Evolutionary conservation across 2,329 filamentous ascomycete genomes (phyloP).

Genomic region (Fusarium sp.): DNA sequence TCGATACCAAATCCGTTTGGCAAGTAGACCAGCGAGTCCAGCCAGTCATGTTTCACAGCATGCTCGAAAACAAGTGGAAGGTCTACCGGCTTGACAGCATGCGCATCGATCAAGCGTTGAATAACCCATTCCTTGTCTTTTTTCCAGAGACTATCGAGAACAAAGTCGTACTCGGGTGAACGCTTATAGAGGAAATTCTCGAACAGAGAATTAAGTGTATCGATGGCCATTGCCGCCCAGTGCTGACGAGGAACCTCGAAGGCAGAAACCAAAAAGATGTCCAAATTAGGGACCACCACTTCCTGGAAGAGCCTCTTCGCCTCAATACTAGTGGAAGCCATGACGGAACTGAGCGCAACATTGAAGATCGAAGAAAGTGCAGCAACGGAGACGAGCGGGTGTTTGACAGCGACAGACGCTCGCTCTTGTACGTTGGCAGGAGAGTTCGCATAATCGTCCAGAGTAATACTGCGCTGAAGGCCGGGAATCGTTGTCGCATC

Average conservation of each 20-base stretch:
- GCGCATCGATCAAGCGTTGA: slow-evolving; percentile 83
- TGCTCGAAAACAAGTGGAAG: slow-evolving; percentile 68
- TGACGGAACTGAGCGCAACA: slow-evolving; percentile 72
- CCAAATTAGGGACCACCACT: slow-evolving; percentile 79
- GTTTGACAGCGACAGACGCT: slow-evolving; percentile 77
- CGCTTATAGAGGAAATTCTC: slow-evolving; percentile 86
- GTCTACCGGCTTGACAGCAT: slow-evolving; percentile 77
- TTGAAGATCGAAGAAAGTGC: slow-evolving; percentile 81
- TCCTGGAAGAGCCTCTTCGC: slow-evolving; percentile 77
- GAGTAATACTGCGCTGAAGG: slow-evolving; percentile 82
- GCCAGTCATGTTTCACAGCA: slow-evolving; percentile 85
- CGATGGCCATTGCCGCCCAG: slow-evolving; percentile 81
- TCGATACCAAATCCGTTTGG: slow-evolving; percentile 90
- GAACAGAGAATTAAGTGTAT: slow-evolving; percentile 83
- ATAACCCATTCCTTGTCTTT: slow-evolving; percentile 92
- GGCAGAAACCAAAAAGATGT: slow-evolving; percentile 84
- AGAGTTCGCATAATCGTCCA: slow-evolving; percentile 69
- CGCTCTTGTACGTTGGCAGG: slow-evolving; percentile 65
- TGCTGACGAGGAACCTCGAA: slow-evolving; percentile 81
- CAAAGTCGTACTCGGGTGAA: slow-evolving; percentile 85
- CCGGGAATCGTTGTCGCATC: slow-evolving; percentile 89
- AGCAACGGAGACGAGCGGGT: slow-evolving; percentile 89
- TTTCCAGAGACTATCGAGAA: slow-evolving; percentile 91
- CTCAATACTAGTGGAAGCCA: slow-evolving; percentile 74
- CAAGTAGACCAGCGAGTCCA: slow-evolving; percentile 83